These are phyloP conservation scores for Macadamia integrifolia DNA, from an alignment of 164 flowering plant genomes.

Conservation along the genomic window DNA sequence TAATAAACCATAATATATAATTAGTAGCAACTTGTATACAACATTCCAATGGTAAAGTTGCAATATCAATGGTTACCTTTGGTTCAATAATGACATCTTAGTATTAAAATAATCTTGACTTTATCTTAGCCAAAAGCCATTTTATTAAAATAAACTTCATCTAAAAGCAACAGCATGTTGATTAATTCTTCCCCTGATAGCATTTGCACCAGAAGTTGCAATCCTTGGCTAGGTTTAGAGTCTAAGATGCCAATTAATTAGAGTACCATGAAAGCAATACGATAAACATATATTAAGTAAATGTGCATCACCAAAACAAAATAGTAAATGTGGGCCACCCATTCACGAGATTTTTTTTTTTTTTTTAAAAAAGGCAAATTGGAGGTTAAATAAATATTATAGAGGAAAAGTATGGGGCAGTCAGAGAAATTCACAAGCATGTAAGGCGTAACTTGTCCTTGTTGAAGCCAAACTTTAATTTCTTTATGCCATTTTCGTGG, in stretches of 20 bases:
- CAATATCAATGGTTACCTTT: slow-evolving; percentile 18
- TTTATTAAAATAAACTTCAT: slow-evolving; percentile 8
- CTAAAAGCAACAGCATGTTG: slow-evolving; percentile 13
- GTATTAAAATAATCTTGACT: slow-evolving; percentile 6
- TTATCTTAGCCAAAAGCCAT: too few relatives aligned
- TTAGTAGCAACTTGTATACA: slow-evolving; percentile 21
- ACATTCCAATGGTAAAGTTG: slow-evolving; percentile 31
- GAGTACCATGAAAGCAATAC: slow-evolving; percentile 21
- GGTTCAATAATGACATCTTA: slow-evolving; percentile 18
- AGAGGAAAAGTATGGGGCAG: slow-evolving; percentile 29
- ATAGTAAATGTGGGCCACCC: slow-evolving; percentile 26
- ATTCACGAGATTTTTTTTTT: not conserved
- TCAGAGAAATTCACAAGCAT: slow-evolving; percentile 13
- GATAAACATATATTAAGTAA: slow-evolving; percentile 24
- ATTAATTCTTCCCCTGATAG: slow-evolving; percentile 13
- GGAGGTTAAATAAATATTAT: slow-evolving; percentile 4
- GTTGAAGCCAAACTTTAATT: slow-evolving; percentile 2
- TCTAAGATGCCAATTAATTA: slow-evolving; percentile 18
- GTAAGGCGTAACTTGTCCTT: slow-evolving; percentile 1
- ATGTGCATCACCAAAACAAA: slow-evolving; percentile 21
- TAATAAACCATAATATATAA: slow-evolving; percentile 17
- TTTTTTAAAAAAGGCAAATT: slow-evolving; percentile 5
- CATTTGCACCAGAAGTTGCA: slow-evolving; percentile 5
- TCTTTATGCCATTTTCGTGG: slow-evolving; percentile 17
- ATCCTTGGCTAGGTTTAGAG: slow-evolving; percentile 18